Evolutionary conservation across 2,329 filamentous ascomycete genomes (phyloP).

Genomic region (Magnaporthales sp.): DNA sequence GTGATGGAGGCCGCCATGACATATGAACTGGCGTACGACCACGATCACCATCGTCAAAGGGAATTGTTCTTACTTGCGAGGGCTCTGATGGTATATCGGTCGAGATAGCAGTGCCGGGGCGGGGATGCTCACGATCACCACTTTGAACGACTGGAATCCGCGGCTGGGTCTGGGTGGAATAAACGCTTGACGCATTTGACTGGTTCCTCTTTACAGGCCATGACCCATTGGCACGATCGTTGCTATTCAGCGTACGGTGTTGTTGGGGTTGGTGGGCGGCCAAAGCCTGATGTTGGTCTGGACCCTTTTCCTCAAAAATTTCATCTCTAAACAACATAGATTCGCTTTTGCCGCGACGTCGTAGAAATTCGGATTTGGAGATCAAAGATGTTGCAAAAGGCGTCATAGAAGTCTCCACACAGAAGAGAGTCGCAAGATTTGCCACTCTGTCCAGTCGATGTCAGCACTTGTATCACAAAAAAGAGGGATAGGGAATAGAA

Average conservation of each 20-base stretch:
- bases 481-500: not conserved
- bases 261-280: not conserved
- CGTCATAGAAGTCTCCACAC: conserved; percentile 3
- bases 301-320: not conserved
- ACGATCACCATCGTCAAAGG: not conserved
- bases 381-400: conserved; percentile 3
- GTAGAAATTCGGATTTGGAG: conserved; percentile 1
- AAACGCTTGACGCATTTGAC: not conserved
- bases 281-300: not conserved
- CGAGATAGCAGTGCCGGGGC: not conserved
- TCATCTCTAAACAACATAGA: not conserved
- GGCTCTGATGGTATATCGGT: not conserved
- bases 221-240: not conserved
- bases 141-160: not conserved
- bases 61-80: not conserved
- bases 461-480: not conserved
- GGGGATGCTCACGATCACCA: not conserved
- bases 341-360: not conserved
- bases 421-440: not conserved
- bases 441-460: not conserved
- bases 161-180: not conserved
- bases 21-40: conserved; percentile 1
- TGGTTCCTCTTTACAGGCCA: not conserved
- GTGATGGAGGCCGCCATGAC: conserved; percentile 5
- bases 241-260: not conserved